These are phyloP conservation scores for Taphrina sp. DNA, from an alignment of 1,139 yeast genomes.

Conservation along the genomic window DNA sequence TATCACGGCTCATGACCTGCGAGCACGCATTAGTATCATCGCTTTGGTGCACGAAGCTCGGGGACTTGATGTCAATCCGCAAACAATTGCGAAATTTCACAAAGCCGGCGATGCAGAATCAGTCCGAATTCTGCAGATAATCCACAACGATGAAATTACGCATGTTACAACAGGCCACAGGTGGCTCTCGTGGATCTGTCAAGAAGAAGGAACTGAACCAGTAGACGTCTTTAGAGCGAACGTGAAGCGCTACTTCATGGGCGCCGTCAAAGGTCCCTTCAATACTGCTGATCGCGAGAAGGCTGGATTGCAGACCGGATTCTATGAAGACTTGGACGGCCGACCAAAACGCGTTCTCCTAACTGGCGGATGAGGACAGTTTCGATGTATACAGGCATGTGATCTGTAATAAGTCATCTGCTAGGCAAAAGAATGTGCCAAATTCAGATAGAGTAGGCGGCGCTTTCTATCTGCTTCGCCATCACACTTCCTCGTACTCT, in stretches of 20 bases:
- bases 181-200: conserved; percentile 28
- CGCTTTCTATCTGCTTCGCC: too few relatives aligned
- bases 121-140: conserved; percentile 14
- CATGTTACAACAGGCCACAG: conserved; percentile 27
- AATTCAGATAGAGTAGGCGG: too few relatives aligned
- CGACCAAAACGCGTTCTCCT: conserved; percentile 17
- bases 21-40: conserved; percentile 25
- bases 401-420: too few relatives aligned
- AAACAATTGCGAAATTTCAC: conserved; percentile 27
- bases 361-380: conserved; percentile 10
- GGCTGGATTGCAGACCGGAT: conserved; percentile 13
- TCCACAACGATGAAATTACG: conserved; percentile 27
- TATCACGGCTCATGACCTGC: conserved; percentile 17
- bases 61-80: conserved; percentile 25
- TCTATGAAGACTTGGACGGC: conserved; percentile 13
- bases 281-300: conserved; percentile 7
- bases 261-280: conserved; percentile 27
- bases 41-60: conserved; percentile 30
- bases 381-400: too few relatives aligned
- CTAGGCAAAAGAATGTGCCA: too few relatives aligned
- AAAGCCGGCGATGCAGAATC: conserved; percentile 25
- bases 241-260: conserved; percentile 21
- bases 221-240: conserved; percentile 16
- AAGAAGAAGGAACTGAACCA: conserved; percentile 17
- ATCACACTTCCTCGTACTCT: too few relatives aligned